These are phyloP conservation scores for Colletotrichum trifolii DNA, from an alignment of 2,329 filamentous ascomycete genomes.

Conservation along the genomic window DNA sequence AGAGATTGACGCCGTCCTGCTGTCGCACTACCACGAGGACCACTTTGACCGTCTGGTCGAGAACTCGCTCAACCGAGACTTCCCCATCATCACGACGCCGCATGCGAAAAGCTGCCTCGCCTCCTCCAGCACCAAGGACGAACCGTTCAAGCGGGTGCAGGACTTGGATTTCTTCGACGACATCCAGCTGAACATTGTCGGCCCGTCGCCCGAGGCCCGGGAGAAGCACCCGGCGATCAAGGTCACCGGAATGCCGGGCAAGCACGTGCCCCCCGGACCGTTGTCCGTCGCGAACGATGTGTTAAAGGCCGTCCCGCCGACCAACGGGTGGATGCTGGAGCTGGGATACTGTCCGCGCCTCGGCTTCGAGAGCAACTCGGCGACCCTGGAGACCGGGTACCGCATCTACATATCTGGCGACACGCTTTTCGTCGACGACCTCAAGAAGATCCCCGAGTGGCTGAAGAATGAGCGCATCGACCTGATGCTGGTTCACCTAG, in stretches of 20 bases:
- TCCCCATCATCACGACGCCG: constrained; percentile 73
- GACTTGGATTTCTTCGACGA: constrained; percentile 67
- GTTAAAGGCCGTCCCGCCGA: constrained; percentile 65
- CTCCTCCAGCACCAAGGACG: constrained; percentile 59
- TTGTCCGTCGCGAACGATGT: constrained; percentile 52
- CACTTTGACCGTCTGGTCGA: constrained; percentile 56
- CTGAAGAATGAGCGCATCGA: constrained; percentile 67
- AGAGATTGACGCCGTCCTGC: constrained; percentile 66
- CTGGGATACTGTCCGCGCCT: constrained; percentile 56
- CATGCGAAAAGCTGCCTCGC: constrained; percentile 67
- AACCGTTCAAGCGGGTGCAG: constrained; percentile 55
- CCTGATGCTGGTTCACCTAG: constrained; percentile 74
- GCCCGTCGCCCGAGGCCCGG: neutral
- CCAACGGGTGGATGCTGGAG: constrained; percentile 75
- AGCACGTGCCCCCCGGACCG: constrained; percentile 63
- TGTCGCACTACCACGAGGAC: constrained; percentile 72
- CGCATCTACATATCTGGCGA: constrained; percentile 76
- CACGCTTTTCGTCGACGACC: constrained; percentile 71
- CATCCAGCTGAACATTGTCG: constrained; percentile 39
- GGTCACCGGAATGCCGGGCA: constrained; percentile 72
- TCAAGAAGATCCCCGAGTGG: constrained; percentile 68
- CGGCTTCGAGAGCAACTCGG: constrained; percentile 38
- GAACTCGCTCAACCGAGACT: constrained; percentile 53
- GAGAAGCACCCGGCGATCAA: constrained; percentile 57
- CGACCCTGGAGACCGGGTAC: constrained; percentile 57